These are phyloP conservation scores for Aureoboletus auriporus DNA, from an alignment of 768 basidiomycete genomes.

Conservation along the genomic window DNA sequence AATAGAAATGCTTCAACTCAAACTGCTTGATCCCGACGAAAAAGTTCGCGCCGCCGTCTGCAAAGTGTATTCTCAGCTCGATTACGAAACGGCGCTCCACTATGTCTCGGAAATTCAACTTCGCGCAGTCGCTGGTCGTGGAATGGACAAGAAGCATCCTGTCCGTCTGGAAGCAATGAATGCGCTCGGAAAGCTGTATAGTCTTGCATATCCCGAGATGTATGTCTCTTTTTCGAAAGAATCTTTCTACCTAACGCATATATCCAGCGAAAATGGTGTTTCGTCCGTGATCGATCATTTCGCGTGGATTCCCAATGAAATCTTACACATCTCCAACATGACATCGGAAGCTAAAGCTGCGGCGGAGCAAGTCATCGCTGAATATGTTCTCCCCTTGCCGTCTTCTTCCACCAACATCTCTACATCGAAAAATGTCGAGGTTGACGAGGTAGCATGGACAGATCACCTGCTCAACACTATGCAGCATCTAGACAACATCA, in stretches of 20 bases:
- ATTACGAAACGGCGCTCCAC: conserved; percentile 88
- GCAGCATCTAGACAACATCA: conserved; percentile 59
- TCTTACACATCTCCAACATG: conserved; percentile 55
- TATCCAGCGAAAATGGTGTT: conserved; percentile 73
- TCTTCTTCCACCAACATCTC: conserved; percentile 34
- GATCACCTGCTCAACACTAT: conserved; percentile 76
- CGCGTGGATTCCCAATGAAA: conserved; percentile 84
- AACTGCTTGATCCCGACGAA: conserved; percentile 86
- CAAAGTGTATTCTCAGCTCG: conserved; percentile 74
- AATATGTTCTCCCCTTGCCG: conserved; percentile 82
- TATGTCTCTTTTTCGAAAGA: conserved; percentile 35
- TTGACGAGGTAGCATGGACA: conserved; percentile 83
- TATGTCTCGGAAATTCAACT: conserved; percentile 67
- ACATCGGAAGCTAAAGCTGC: conserved; percentile 57
- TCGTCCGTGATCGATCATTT: conserved; percentile 72
- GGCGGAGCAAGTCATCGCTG: conserved; percentile 64
- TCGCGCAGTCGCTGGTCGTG: conserved; percentile 61
- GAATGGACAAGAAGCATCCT: conserved; percentile 74
- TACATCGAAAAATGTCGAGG: conserved; percentile 44
- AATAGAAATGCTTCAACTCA: conserved; percentile 55
- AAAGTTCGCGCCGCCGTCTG: conserved; percentile 84
- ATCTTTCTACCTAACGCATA: conserved; percentile 1
- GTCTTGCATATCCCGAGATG: conserved; percentile 87
- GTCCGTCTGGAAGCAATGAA: conserved; percentile 77
- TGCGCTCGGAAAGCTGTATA: conserved; percentile 73